Conservation (phyloP, 495 filamentous ascomycete genomes). For the Podospora appendiculata region DNA sequence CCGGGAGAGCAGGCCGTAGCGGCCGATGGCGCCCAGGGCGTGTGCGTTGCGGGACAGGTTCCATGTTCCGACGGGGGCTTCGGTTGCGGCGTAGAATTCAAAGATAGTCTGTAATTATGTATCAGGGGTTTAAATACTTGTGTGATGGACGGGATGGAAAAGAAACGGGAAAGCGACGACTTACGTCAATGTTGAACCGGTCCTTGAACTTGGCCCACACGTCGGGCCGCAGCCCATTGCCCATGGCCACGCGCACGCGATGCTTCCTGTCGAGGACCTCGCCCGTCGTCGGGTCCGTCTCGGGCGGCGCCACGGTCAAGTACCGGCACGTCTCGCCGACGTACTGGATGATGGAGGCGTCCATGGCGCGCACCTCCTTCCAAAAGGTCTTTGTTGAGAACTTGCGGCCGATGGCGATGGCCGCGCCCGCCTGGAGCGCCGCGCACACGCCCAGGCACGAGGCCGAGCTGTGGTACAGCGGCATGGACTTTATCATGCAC, state of each 20-base stretch:
- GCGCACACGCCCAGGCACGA: conserved; percentile 57
- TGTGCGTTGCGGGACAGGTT: conserved; percentile 71
- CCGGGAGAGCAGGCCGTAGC: conserved; percentile 55
- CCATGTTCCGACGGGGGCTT: conserved; percentile 63
- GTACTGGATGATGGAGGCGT: conserved; percentile 84
- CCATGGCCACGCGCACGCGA: conserved; percentile 67
- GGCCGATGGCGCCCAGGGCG: conserved; percentile 70
- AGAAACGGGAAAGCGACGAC: neutral
- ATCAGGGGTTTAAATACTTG: too few relatives aligned
- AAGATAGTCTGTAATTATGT: conserved; percentile 44
- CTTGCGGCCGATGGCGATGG: conserved; percentile 65
- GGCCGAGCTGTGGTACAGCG: conserved; percentile 85
- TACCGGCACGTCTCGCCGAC: conserved; percentile 94
- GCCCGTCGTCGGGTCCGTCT: conserved; percentile 55
- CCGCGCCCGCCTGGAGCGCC: conserved; percentile 48
- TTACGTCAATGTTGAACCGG: conserved; percentile 66
- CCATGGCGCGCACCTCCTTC: conserved; percentile 60
- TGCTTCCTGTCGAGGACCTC: conserved; percentile 71
- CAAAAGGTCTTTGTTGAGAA: conserved; percentile 83
- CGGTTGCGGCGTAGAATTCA: conserved; percentile 89
- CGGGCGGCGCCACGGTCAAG: conserved; percentile 63
- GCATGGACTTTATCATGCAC: conserved; percentile 87
- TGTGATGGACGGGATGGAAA: neutral
- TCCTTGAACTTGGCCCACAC: conserved; percentile 83
- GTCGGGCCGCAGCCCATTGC: conserved; percentile 87